phyloP scores from a whole-genome alignment of 768 basidiomycete species.

The Austroboletus eburneus region DNA sequence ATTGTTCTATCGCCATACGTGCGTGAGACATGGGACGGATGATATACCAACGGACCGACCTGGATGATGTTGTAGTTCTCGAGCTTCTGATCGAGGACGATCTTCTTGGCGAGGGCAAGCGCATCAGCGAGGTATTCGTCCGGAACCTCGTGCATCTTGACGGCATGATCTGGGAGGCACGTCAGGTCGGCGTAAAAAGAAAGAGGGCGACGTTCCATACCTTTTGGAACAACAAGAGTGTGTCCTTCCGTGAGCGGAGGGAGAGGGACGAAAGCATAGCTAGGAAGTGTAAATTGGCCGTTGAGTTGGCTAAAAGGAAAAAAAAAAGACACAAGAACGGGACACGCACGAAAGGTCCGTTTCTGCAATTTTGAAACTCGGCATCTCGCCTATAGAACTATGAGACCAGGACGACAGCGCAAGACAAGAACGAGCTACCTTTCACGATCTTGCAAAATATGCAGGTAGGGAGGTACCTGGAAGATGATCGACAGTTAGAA shows the following conservation, averaged over 20 bases:
- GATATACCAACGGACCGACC: conserved; percentile 24
- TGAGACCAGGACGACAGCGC: too few relatives aligned
- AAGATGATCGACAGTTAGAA: background rate
- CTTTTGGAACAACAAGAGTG: conserved; percentile 88
- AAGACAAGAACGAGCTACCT: conserved; percentile 40
- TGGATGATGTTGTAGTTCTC: conserved; percentile 86
- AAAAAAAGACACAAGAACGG: too few relatives aligned
- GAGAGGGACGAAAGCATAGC: conserved; percentile 88
- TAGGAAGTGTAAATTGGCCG: conserved; percentile 22
- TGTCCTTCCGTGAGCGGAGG: conserved; percentile 84
- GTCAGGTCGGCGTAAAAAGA: too few relatives aligned
- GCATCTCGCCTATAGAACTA: conserved; percentile 70
- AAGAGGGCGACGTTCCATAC: conserved; percentile 36
- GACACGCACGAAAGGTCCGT: conserved; percentile 61
- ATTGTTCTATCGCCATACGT: conserved; percentile 74
- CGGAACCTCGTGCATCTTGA: conserved; percentile 82
- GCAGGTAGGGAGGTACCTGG: conserved; percentile 57
- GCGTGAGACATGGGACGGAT: too few relatives aligned
- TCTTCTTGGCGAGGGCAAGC: conserved; percentile 81
- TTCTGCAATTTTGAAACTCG: conserved; percentile 78
- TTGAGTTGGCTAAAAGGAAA: too few relatives aligned
- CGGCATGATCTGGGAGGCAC: conserved; percentile 83
- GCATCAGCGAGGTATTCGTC: conserved; percentile 76
- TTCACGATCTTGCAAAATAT: conserved; percentile 94
- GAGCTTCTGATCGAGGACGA: conserved; percentile 62